Evolutionary conservation across 2,329 filamentous ascomycete genomes (phyloP).

Genomic region (Arthroderma sp.): DNA sequence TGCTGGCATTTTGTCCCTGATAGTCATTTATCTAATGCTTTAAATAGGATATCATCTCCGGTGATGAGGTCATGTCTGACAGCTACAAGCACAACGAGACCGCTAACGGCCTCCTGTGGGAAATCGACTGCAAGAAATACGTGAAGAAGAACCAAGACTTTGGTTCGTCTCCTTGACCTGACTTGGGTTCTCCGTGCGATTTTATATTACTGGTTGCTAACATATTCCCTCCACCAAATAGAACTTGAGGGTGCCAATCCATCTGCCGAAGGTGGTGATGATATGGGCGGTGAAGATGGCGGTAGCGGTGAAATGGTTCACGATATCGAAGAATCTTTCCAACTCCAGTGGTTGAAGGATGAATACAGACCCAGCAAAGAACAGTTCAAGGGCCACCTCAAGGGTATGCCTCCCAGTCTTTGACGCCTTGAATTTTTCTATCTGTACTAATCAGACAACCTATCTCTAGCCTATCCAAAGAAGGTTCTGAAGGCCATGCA

Average conservation of each 20-base stretch:
- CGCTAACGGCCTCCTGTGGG: constrained; percentile 61
- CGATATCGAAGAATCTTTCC: constrained; percentile 89
- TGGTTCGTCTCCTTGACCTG: constrained; percentile 36
- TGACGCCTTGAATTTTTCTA: constrained; percentile 4
- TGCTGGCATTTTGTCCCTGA: constrained; percentile 1
- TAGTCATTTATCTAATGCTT: constrained; percentile 8
- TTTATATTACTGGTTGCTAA: not conserved
- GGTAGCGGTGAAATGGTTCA: constrained; percentile 52
- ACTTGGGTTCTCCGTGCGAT: not conserved
- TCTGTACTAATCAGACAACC: constrained; percentile 1
- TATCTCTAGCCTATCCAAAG: constrained; percentile 70
- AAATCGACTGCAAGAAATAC: constrained; percentile 88
- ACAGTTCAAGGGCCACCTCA: constrained; percentile 67
- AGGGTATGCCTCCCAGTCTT: constrained; percentile 44
- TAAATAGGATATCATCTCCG: constrained; percentile 75
- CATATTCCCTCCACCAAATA: constrained; percentile 1
- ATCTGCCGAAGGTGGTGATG: constrained; percentile 70
- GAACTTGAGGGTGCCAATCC: constrained; percentile 69
- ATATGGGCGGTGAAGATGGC: constrained; percentile 60
- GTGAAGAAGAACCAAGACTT: constrained; percentile 60
- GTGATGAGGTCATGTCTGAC: constrained; percentile 94
- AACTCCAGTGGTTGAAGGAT: constrained; percentile 49
- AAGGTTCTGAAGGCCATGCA: constrained; percentile 59
- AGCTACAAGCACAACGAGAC: constrained; percentile 73
- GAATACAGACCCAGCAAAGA: constrained; percentile 56